These are phyloP conservation scores for Leishmania turanica DNA, from an alignment of 208 protist genomes.

Conservation along the genomic window DNA sequence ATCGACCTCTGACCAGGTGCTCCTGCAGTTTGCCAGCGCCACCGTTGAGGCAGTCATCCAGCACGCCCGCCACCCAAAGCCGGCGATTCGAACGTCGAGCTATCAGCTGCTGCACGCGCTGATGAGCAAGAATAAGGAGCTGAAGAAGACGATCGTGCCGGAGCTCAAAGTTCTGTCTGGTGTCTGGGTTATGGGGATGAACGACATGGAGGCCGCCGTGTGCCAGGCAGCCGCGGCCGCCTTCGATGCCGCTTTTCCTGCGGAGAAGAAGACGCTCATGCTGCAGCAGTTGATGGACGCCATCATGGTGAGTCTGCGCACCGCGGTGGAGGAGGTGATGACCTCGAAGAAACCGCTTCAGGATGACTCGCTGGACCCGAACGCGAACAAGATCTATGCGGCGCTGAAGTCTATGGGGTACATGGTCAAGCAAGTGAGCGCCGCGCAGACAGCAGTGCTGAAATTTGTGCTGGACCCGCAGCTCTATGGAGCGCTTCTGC, in stretches of 20 bases:
- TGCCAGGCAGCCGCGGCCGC: conserved; percentile 50
- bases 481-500: conserved; percentile 48
- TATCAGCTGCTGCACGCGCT: conserved; percentile 60
- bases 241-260: conserved; percentile 63
- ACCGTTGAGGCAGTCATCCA: conserved; percentile 64
- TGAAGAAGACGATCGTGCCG: conserved; percentile 46
- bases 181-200: conserved; percentile 81
- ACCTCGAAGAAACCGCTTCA: conserved; percentile 48
- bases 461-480: conserved; percentile 58
- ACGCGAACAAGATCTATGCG: conserved; percentile 67
- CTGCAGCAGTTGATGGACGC: conserved; percentile 60
- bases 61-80: conserved; percentile 70
- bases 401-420: conserved; percentile 74
- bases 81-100: conserved; percentile 54
- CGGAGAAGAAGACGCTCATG: conserved; percentile 63
- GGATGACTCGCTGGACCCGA: conserved; percentile 70
- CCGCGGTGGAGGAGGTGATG: conserved; percentile 43
- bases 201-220: conserved; percentile 77
- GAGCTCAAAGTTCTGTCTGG: conserved; percentile 56
- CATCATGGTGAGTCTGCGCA: conserved; percentile 50
- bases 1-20: conserved; percentile 29
- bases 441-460: conserved; percentile 56
- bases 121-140: conserved; percentile 37
- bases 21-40: conserved; percentile 51
- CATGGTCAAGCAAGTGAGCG: conserved; percentile 78